Evolutionary conservation across 805 yeast species (phyloP).

Genomic region (Saturnispora zaruensis): DNA sequence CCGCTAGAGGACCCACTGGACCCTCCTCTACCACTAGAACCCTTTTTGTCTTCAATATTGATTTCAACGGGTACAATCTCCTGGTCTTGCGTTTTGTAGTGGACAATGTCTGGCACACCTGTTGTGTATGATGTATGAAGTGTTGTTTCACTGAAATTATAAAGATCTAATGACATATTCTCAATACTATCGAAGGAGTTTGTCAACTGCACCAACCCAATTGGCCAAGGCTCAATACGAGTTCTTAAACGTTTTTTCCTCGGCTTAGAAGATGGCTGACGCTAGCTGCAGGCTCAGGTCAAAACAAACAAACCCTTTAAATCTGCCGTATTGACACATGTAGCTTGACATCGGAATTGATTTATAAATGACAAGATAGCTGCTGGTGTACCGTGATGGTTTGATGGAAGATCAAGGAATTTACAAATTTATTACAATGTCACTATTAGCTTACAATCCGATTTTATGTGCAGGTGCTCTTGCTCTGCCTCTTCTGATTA

Average conservation of each 20-base stretch:
- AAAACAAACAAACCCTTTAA: background rate
- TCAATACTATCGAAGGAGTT: background rate
- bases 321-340: background rate
- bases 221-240: background rate
- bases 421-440: background rate
- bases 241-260: background rate
- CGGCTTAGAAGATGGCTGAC: background rate
- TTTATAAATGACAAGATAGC: background rate
- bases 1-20: background rate
- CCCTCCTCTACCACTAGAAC: background rate
- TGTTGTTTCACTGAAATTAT: background rate
- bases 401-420: background rate
- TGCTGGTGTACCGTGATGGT: background rate
- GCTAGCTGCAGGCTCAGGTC: background rate
- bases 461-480: background rate
- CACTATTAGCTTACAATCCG: background rate
- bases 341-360: background rate
- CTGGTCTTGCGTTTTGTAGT: background rate
- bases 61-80: background rate
- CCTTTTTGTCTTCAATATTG: background rate
- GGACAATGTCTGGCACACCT: background rate
- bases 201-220: background rate
- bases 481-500: background rate
- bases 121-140: background rate
- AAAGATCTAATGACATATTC: background rate